Base-by-base conservation (phyloP, 2,329 filamentous ascomycete species). In the Aspergillus pseudonomiae region DNA sequence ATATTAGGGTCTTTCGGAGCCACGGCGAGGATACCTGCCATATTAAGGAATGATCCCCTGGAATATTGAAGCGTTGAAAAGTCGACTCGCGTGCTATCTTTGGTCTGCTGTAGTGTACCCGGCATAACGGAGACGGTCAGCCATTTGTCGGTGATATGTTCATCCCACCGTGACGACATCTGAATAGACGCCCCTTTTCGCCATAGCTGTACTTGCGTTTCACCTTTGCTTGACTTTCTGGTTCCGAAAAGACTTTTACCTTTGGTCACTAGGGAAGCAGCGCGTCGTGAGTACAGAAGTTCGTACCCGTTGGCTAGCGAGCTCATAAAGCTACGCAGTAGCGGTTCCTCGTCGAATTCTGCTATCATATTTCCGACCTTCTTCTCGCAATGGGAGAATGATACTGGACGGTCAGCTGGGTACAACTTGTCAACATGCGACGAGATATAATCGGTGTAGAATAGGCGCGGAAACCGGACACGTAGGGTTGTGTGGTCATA, bases 331-430 rank as follows among this genome's bases (percentile, higher is more conserved):
- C 61, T 61, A 24, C 66, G 69, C 10, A 68, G 57, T 10, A 63
- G 46, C 1, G 48, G 32, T 21, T 72, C 68, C 10, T 69, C 63
- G 32, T 67, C 62, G 43, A 77, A 76, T 1, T 67, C 63, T 11
- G 73, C 60, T 9, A 45, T 55, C 28, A 66, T 62, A 14, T 65
- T 58, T 2, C 56, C 63, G 1, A 66, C 54, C 32, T 65, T 71
- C 46, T 73, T 75, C 32, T 75, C 71, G 61, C 71, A 74, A 48
- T 74, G 72, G 10, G 74, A 75, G 57, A 75, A 76, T 9, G 46
- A 59, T 2, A 74, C 73, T 1, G 65, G 67, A 4, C 41, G 50
- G 21, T 71, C 69, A 21, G 69, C 66, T 7, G 57, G 65, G 41
- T 71, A 76, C n/a, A 77, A 60, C 48, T 72, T 67, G 30, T 75